Evolutionary conservation across 2,329 filamentous ascomycete genomes (phyloP).

Genomic region (Drechmeria coniospora): DNA sequence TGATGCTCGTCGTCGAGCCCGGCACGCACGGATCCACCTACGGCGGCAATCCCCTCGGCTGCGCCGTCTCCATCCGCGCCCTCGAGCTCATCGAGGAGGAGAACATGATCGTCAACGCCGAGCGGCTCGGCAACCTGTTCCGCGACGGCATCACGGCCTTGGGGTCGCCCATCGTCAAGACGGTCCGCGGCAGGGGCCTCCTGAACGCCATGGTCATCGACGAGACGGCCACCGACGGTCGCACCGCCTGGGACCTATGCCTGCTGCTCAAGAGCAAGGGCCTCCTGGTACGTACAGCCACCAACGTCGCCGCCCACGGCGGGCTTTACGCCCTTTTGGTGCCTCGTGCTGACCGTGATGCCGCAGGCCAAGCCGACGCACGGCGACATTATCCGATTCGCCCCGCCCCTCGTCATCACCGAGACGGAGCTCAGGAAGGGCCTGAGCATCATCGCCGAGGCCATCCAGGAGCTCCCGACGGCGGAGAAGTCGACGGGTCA

Average conservation of each 20-base stretch:
- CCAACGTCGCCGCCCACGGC: too few species aligned
- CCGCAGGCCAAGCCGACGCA: constrained; percentile 89
- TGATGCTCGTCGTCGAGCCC: constrained; percentile 92
- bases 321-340: background rate
- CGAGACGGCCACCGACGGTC: constrained; percentile 68
- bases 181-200: constrained; percentile 79
- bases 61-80: constrained; percentile 87
- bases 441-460: constrained; percentile 63
- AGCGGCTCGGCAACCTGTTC: constrained; percentile 69
- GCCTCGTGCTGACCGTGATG: background rate
- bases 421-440: constrained; percentile 72
- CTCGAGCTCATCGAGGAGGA: constrained; percentile 90
- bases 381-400: constrained; percentile 94
- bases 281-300: constrained; percentile 51
- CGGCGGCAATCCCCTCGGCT: constrained; percentile 89
- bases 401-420: constrained; percentile 89
- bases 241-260: constrained; percentile 91
- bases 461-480: constrained; percentile 65
- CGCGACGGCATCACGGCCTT: constrained; percentile 62
- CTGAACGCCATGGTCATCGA: constrained; percentile 95
- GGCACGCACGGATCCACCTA: constrained; percentile 98
- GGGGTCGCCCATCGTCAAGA: constrained; percentile 64
- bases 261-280: constrained; percentile 93
- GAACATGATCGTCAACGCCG: constrained; percentile 67
- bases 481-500: constrained; percentile 23